Percentiles rank a stretch among this genome's conserved stretches.
These are phyloP conservation scores for Chalaropsis thielavioides DNA, from an alignment of 2,329 filamentous ascomycete species.

Conservation along the genomic window DNA sequence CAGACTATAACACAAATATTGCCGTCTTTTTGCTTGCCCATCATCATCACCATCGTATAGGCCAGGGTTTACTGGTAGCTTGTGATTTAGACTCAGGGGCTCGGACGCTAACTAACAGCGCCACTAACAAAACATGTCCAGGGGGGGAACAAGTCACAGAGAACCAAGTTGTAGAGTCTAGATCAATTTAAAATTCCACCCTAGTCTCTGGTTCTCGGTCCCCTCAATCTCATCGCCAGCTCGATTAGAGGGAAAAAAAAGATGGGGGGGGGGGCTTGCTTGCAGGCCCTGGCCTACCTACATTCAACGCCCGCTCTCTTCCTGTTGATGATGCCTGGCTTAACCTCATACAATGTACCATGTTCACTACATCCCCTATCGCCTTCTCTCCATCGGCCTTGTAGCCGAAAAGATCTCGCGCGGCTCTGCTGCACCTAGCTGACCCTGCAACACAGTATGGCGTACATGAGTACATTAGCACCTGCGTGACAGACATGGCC, in stretches of 20 bases:
- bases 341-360: no score
- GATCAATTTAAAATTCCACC: background rate
- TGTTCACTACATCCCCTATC: no score
- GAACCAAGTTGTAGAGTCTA: background rate
- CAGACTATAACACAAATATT: background rate
- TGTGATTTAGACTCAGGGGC: background rate
- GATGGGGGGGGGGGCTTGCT: no score
- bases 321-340: no score
- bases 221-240: background rate
- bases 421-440: background rate
- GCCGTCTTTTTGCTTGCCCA: background rate
- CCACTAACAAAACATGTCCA: background rate
- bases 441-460: background rate
- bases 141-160: background rate
- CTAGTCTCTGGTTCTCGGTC: background rate
- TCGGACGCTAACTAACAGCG: slow-evolving; percentile 4
- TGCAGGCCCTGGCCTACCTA: no score
- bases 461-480: background rate
- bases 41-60: background rate
- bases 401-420: slow-evolving; percentile 1
- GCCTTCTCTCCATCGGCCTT: background rate
- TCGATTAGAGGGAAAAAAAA: background rate
- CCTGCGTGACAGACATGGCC: background rate
- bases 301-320: no score
- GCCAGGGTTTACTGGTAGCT: background rate